phyloP scores from a whole-genome alignment of 192 early-diverging fungal genomes.

The Cetraspora pellucida region DNA sequence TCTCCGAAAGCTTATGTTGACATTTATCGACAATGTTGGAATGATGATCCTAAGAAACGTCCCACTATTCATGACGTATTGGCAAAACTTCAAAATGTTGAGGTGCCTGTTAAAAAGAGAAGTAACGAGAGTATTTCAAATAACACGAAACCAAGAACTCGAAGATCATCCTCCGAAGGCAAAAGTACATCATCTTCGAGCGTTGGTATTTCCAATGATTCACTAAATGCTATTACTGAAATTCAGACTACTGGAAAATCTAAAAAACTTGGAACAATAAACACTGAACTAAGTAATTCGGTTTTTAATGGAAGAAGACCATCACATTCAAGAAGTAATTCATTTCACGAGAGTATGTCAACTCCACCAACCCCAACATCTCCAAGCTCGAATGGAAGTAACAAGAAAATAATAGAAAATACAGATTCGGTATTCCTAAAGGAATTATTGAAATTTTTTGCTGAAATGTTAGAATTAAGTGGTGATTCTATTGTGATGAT shows the following conservation, averaged over 20 bases:
- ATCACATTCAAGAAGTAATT: background rate
- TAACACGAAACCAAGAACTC: background rate
- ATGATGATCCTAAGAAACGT: slow-evolving; percentile 23
- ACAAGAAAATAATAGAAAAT: background rate
- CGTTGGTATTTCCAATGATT: no score
- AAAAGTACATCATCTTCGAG: background rate
- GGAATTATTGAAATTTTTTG: slow-evolving; percentile 10
- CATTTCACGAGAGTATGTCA: background rate
- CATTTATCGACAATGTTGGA: slow-evolving; percentile 29
- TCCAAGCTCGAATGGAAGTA: background rate
- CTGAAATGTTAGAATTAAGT: slow-evolving; percentile 3
- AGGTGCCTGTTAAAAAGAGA: background rate
- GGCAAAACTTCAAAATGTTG: background rate
- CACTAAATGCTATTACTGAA: no score
- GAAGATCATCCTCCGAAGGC: no score
- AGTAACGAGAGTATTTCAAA: background rate
- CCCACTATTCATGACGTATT: slow-evolving; percentile 25
- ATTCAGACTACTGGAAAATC: background rate
- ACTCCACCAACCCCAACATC: background rate
- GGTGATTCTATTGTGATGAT: slow-evolving; percentile 4
- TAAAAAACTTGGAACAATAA: background rate
- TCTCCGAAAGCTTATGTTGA: slow-evolving; percentile 26
- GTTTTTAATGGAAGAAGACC: background rate
- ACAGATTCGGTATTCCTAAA: slow-evolving; percentile 3
- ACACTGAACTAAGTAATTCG: background rate